Evolutionary conservation across 805 yeast genomes (phyloP), one percentile per base, ranked within the genome.

Genomic region (Millerozyma acaciae): DNA sequence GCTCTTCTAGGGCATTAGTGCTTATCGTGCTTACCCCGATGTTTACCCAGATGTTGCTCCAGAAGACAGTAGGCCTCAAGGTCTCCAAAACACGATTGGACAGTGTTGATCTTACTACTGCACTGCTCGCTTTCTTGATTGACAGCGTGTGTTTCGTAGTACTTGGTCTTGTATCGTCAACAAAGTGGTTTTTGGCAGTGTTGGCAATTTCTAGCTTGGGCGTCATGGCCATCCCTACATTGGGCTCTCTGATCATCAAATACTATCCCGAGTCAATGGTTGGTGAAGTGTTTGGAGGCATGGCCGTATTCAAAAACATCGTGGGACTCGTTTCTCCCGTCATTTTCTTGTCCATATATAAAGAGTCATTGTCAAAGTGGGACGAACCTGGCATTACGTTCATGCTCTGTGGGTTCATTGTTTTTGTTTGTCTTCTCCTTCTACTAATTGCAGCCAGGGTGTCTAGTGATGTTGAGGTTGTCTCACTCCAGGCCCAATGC

Each of bases 201-300:
- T 57, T 65, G 0, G 21, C 60, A 1, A 48, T 77, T 8, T 56
- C 69, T 3, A 56, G 80, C 1, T 47, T 79, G 25, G 75, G 78
- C 1, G 60, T 78, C 0, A 35, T 77, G 4, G 61, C 68, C 1
- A 60, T 75, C 1, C 90, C 93, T 1, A 66, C 80, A 0, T 41
- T 80, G 8, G 80, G 76, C 46, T 67, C 82, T 0, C 43, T 83
- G 1, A 56, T 81, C 8, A 66, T 78, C 34, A 84, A 84, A 51
- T 78, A 78, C 51, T 73, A 69, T 39, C 75, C 76, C 1, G 76
- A 75, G 25, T 65, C 70, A 9, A 70, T 70, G 40, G 67, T 76
- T 4, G 94, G 94, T 12, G 87, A 81, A 52, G 64, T 80, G 12
- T 82, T 81, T 57, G 88, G 90, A 7, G 86, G 81, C 1, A 53